These are phyloP conservation scores for Bryum argenteum DNA, from an alignment of 225 moss, liverwort and hornwort genomes.

Conservation along the genomic window DNA sequence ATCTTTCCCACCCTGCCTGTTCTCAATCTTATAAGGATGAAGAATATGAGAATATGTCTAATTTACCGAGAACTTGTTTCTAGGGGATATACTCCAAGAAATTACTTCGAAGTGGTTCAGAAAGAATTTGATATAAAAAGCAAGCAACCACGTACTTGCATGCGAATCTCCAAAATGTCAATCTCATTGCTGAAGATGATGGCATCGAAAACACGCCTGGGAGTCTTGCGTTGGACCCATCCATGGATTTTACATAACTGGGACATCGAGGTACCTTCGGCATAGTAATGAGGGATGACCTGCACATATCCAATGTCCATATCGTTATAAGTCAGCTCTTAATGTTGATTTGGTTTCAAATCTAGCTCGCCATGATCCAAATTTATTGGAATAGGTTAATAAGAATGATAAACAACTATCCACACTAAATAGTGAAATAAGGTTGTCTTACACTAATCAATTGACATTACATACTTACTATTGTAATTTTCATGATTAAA, in stretches of 20 bases:
- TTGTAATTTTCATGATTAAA: no score
- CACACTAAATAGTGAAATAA: no score
- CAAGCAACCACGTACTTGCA: constrained; percentile 30
- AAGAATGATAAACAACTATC: no score
- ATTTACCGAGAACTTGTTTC: no score
- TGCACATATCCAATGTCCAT: not conserved
- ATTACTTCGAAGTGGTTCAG: no score
- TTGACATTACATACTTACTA: no score
- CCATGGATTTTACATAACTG: constrained; percentile 57
- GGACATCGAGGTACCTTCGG: constrained; percentile 43
- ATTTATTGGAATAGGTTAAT: no score
- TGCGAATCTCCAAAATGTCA: constrained; percentile 67
- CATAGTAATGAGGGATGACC: constrained; percentile 60
- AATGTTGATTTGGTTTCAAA: no score
- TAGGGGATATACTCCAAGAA: no score
- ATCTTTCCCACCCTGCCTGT: no score
- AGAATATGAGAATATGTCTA: not conserved
- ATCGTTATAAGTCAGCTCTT: not conserved
- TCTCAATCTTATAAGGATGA: not conserved
- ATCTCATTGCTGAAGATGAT: constrained; percentile 73
- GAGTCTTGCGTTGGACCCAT: constrained; percentile 43
- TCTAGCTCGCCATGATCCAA: no score
- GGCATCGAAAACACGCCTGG: constrained; percentile 66
- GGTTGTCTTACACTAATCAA: no score
- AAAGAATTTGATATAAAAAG: not conserved